Conservation (phyloP, 106 monocot species). For the Allium sativum region DNA sequence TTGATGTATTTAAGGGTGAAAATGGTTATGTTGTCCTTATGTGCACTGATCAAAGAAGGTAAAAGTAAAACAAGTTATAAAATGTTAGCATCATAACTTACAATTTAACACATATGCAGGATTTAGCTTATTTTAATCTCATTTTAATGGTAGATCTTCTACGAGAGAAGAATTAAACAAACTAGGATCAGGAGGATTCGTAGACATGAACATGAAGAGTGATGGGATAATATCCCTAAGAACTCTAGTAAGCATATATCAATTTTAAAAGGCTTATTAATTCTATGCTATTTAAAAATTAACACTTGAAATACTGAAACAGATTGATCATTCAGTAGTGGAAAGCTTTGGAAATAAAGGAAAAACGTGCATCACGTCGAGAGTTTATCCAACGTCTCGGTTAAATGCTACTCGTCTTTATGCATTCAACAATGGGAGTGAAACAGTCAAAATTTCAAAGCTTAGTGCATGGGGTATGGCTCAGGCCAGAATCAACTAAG, state of each 20-base stretch:
- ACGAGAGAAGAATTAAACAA: too few species aligned
- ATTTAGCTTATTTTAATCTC: too few species aligned
- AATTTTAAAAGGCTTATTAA: too few species aligned
- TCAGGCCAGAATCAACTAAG: constrained; percentile 1
- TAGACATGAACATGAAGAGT: too few species aligned
- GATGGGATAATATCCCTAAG: too few species aligned
- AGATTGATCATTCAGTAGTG: constrained; percentile 17
- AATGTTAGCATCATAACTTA: too few species aligned
- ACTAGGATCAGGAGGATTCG: too few species aligned
- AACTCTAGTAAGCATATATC: too few species aligned
- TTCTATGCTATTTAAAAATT: background rate
- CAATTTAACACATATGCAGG: too few species aligned
- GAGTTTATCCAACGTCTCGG: constrained; percentile 10
- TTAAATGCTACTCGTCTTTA: background rate
- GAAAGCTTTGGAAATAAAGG: constrained; percentile 18
- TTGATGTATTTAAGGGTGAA: constrained; percentile 26
- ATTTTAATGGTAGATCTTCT: too few species aligned
- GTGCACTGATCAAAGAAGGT: too few species aligned
- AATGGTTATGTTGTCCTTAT: too few species aligned
- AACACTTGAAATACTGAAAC: background rate
- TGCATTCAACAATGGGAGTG: constrained; percentile 15
- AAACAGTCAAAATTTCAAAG: constrained; percentile 9
- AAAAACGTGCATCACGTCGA: constrained; percentile 14
- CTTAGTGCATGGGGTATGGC: constrained; percentile 10
- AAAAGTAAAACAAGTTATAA: background rate